Evolutionary conservation across 345 rosid species (phyloP), one percentile per base, ranked within the genome.

Genomic region (Acer campestre): DNA sequence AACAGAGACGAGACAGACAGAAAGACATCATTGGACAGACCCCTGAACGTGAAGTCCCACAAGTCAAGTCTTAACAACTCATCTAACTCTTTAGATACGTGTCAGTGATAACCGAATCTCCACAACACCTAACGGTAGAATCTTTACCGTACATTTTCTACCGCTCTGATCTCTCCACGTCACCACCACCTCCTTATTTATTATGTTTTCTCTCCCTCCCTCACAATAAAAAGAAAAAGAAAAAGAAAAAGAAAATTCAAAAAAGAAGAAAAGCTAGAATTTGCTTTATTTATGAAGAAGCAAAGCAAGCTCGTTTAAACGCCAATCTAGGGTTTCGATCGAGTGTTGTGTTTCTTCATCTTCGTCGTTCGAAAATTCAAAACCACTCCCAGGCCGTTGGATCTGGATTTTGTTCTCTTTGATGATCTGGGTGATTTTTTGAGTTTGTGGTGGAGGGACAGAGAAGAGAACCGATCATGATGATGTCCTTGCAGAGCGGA

Each of bases 401-500:
- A 83, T 86, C 85, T 72, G 74, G 73, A 58, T 20, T 18, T 76
- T 75, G 55, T 75, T 67, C 11, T 85, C 75, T 62, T 72, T 64
- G 40, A 64, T 85, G 82, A 72, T 80, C 68, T 68, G 58, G 31
- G 25, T 70, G 31, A 64, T 49, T 78, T 59, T 66, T 59, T 46
- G 71, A 42, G 75, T 68, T 59, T 22, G 72, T 44, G 48, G 53
- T 61, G 13, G 71, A 16, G 67, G 75, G 20, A 38, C 10, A 42
- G 46, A 42, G 75, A 20, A 38, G 75, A 70, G 18, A 42, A 61
- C 14, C 18, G 79, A 70, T 82, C 81, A 75, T 71, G 78, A 91
- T 91, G 93, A 79, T 91, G 75, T 83, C 89, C 78, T 78, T 88
- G 77, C 90, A 87, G 77, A 88, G 77, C 85, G 91, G 85, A 72